phyloP scores from a whole-genome alignment of 371 early-diverging fungal genomes.

The Mucor sp. region DNA sequence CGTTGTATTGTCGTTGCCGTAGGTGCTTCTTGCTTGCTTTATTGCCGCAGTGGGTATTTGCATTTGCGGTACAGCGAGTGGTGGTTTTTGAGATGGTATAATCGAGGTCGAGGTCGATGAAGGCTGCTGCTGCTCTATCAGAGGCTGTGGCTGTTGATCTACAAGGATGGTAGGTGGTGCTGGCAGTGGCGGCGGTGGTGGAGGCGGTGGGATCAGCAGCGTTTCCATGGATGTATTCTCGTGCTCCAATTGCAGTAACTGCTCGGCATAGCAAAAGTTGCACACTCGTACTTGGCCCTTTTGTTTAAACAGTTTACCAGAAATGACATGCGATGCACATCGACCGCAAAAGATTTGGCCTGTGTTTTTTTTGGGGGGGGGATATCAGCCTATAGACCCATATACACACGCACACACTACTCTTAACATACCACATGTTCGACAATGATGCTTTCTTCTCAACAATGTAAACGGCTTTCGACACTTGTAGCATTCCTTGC shows the following conservation, averaged over 20 bases:
- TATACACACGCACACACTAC: neutral
- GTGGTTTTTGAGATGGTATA: conserved; percentile 48
- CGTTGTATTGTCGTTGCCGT: conserved; percentile 46
- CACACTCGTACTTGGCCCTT: conserved; percentile 79
- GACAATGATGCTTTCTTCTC: conserved; percentile 84
- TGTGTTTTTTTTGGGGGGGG: conserved; percentile 22
- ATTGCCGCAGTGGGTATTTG: conserved; percentile 50
- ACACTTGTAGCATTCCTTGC: conserved; percentile 86
- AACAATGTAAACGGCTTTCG: conserved; percentile 72
- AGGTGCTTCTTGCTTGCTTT: conserved; percentile 30
- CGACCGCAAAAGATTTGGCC: conserved; percentile 82
- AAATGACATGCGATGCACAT: conserved; percentile 77
- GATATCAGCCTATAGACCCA: neutral
- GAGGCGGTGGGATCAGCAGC: neutral
- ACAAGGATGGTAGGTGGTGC: neutral
- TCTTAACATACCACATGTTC: conserved; percentile 71
- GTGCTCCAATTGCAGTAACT: conserved; percentile 32
- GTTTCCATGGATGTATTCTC: neutral
- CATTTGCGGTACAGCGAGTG: conserved; percentile 46
- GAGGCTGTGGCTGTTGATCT: neutral
- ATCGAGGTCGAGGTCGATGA: conserved; percentile 20
- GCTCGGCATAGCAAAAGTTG: conserved; percentile 70
- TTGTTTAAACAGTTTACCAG: conserved; percentile 72
- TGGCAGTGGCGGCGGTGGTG: neutral
- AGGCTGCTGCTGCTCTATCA: neutral